Percentiles rank a stretch among this genome's conserved stretches.
phyloP scores from a whole-genome alignment of 495 filamentous ascomycete genomes.

The Lophiotrema nucula region DNA sequence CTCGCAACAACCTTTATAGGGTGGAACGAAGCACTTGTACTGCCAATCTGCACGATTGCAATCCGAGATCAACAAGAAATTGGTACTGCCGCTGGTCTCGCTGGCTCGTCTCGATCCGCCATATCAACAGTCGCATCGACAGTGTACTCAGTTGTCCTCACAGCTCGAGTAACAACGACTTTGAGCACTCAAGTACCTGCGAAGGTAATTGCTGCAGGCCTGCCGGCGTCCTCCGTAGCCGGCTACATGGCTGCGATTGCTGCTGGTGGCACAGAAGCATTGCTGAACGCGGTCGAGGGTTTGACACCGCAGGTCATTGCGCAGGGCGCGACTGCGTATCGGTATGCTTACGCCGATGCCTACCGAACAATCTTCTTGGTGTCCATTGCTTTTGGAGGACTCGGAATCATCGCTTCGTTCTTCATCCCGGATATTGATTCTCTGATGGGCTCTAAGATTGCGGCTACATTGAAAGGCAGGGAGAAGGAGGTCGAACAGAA shows the following conservation, averaged over 20 bases:
- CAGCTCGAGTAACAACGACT: slow-evolving; percentile 10
- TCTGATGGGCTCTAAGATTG: slow-evolving; percentile 20
- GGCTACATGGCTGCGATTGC: slow-evolving; percentile 26
- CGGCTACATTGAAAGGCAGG: slow-evolving; percentile 20
- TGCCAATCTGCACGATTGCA: slow-evolving; percentile 33
- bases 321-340: slow-evolving; percentile 26
- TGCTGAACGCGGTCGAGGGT: slow-evolving; percentile 25
- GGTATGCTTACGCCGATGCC: slow-evolving; percentile 32
- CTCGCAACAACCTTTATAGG: slow-evolving; percentile 32
- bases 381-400: slow-evolving; percentile 27
- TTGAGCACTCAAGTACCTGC: slow-evolving; percentile 18
- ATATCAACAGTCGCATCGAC: slow-evolving; percentile 29
- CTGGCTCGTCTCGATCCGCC: slow-evolving; percentile 21
- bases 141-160: slow-evolving; percentile 31
- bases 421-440: slow-evolving; percentile 33
- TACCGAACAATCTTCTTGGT: slow-evolving; percentile 34
- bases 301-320: slow-evolving; percentile 25
- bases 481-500: slow-evolving; percentile 7
- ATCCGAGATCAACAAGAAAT: slow-evolving; percentile 35
- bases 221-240: slow-evolving; percentile 21
- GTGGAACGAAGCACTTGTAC: slow-evolving; percentile 31
- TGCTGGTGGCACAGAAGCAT: slow-evolving; percentile 9
- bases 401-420: slow-evolving; percentile 27
- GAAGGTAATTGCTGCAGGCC: slow-evolving; percentile 18
- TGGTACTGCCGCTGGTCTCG: slow-evolving; percentile 33